Conservation (phyloP, 2,329 filamentous ascomycete genomes). For the Cryphonectria parasitica region DNA sequence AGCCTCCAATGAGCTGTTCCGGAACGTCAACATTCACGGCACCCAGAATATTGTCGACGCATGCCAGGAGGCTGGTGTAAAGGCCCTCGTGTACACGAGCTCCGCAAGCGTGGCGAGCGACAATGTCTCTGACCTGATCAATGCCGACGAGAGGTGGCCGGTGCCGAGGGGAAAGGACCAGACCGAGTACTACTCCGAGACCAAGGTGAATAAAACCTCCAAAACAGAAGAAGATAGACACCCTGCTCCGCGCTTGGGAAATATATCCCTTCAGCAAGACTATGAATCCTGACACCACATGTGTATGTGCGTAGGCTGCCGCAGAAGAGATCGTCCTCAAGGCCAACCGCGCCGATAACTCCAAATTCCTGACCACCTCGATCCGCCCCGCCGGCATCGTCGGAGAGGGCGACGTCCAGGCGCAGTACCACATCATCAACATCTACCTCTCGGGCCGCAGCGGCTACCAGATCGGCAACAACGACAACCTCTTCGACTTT, state of each 20-base stretch:
- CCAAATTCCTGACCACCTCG: constrained; percentile 73
- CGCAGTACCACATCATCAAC: constrained; percentile 73
- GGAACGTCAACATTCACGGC: constrained; percentile 85
- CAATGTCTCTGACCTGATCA: constrained; percentile 75
- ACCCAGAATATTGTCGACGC: constrained; percentile 78
- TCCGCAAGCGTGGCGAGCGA: constrained; percentile 87
- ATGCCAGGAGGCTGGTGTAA: constrained; percentile 71
- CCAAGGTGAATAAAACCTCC: constrained; percentile 65
- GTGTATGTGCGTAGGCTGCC: constrained; percentile 55
- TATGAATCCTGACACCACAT: background rate
- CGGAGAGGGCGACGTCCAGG: constrained; percentile 82
- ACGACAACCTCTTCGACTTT: constrained; percentile 66
- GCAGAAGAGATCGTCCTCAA: constrained; percentile 81
- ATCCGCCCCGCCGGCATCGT: constrained; percentile 89
- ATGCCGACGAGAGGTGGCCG: constrained; percentile 84
- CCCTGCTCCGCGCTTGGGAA: background rate
- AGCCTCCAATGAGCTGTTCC: constrained; percentile 66
- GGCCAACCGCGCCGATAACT: constrained; percentile 66
- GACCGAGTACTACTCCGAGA: constrained; percentile 85
- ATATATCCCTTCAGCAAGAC: background rate
- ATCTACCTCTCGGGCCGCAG: constrained; percentile 71
- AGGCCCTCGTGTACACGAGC: constrained; percentile 87
- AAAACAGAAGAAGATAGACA: background rate
- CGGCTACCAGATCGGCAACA: constrained; percentile 77
- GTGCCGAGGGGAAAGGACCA: constrained; percentile 72